phyloP scores from a whole-genome alignment of 2,329 filamentous ascomycete species.

The Colletotrichum somersetense region DNA sequence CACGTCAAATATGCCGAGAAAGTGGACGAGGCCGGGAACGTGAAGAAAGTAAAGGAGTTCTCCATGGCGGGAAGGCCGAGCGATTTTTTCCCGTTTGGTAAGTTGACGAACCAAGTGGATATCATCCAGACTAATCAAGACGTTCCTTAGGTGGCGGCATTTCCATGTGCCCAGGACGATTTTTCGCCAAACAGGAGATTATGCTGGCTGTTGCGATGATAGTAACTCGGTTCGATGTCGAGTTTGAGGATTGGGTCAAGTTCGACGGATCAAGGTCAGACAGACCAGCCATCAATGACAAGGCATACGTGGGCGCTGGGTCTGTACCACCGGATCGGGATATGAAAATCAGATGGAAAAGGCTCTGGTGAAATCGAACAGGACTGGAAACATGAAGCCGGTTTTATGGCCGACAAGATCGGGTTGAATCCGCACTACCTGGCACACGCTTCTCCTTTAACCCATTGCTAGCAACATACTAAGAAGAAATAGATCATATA shows the following conservation, averaged over 20 bases:
- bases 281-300: conserved; percentile 5
- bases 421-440: too few species aligned
- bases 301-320: conserved; percentile 17
- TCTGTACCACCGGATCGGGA: conserved; percentile 33
- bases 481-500: too few species aligned
- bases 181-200: conserved; percentile 57
- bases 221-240: conserved; percentile 49
- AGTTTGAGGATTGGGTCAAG: conserved; percentile 44
- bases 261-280: conserved; percentile 12
- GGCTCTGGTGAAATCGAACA: conserved; percentile 13
- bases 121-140: conserved; percentile 1
- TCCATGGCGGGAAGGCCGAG: conserved; percentile 12
- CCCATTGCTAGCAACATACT: too few species aligned
- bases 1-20: conserved; percentile 25
- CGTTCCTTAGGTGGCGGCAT: conserved; percentile 48
- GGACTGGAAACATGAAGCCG: conserved; percentile 42
- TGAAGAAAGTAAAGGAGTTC: conserved; percentile 10
- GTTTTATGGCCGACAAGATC: too few species aligned
- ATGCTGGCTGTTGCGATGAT: conserved; percentile 50
- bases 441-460: too few species aligned
- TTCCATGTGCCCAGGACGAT: conserved; percentile 53
- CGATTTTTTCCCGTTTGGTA: conserved; percentile 28
- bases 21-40: not conserved
- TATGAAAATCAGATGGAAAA: conserved; percentile 15
- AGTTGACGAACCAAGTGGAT: not conserved